These are phyloP conservation scores for Phytophthora cryptogea DNA, from an alignment of 352 stramenopile species.

Conservation along the genomic window DNA sequence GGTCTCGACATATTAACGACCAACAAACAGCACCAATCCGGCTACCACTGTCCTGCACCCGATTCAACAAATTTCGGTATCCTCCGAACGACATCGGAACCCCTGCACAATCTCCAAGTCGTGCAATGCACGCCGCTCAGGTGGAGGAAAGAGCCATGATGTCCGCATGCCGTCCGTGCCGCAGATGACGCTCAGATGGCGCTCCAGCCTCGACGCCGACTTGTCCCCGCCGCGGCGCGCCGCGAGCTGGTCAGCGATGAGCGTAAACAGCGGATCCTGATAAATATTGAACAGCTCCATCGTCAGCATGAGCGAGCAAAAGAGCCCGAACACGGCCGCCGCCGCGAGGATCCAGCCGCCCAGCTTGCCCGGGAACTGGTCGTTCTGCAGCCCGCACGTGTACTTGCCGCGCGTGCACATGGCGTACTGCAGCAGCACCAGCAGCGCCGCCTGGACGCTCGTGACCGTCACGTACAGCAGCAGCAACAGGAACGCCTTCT, in stretches of 20 bases:
- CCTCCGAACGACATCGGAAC: conserved; percentile 36
- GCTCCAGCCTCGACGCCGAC: conserved; percentile 61
- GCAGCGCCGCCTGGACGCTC: conserved; percentile 54
- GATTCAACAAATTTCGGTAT: conserved; percentile 36
- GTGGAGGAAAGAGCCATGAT: conserved; percentile 67
- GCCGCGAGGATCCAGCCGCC: conserved; percentile 72
- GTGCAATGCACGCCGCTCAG: conserved; percentile 45
- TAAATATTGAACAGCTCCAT: conserved; percentile 86
- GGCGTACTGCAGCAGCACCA: conserved; percentile 58
- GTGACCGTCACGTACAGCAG: conserved; percentile 75
- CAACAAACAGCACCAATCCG: too few relatives aligned
- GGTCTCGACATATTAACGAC: too few relatives aligned
- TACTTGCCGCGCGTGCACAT: conserved; percentile 46
- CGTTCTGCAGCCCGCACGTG: conserved; percentile 66
- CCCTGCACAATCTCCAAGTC: conserved; percentile 71
- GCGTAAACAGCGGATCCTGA: conserved; percentile 53
- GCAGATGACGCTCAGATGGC: conserved; percentile 78
- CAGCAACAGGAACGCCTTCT: conserved; percentile 82
- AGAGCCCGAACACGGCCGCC: conserved; percentile 72
- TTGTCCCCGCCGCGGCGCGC: conserved; percentile 60
- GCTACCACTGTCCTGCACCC: not conserved
- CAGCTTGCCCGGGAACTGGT: conserved; percentile 60
- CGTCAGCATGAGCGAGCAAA: conserved; percentile 73
- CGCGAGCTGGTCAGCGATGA: conserved; percentile 63
- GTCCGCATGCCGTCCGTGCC: conserved; percentile 68